phyloP scores from a whole-genome alignment of 2,329 filamentous ascomycete genomes.

The Penicillium brevicompactum region DNA sequence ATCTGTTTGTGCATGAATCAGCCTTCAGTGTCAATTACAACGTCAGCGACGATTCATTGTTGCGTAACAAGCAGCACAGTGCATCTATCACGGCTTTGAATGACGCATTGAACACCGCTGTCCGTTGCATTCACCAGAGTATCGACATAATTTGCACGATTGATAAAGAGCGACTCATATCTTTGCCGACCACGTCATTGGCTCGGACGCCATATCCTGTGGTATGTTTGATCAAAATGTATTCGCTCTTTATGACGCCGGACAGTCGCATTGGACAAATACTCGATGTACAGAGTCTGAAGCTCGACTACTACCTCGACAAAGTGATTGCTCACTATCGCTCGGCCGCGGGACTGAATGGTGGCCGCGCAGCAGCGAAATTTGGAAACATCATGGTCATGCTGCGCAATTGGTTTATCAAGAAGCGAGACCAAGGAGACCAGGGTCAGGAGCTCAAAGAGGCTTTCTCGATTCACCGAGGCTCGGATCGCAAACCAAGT shows the following conservation, averaged over 20 bases:
- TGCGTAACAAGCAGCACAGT: conserved; percentile 28
- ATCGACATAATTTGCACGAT: conserved; percentile 67
- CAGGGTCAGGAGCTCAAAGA: conserved; percentile 28
- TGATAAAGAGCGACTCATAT: conserved; percentile 61
- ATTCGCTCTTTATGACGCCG: conserved; percentile 66
- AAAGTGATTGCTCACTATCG: conserved; percentile 69
- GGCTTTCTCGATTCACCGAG: conserved; percentile 16
- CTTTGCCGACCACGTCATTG: conserved; percentile 69
- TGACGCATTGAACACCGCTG: conserved; percentile 66
- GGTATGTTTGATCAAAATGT: conserved; percentile 73
- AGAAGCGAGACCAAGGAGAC: conserved; percentile 44
- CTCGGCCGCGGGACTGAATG: conserved; percentile 63
- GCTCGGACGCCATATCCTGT: conserved; percentile 72
- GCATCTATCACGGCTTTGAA: conserved; percentile 62
- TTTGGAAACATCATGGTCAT: conserved; percentile 72
- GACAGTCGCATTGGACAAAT: conserved; percentile 69
- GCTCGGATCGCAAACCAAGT: background rate
- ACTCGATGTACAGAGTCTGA: conserved; percentile 68
- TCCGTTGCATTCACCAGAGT: conserved; percentile 66
- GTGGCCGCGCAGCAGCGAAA: conserved; percentile 67
- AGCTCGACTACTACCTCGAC: conserved; percentile 67
- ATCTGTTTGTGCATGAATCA: conserved; percentile 75
- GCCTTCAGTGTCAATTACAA: conserved; percentile 64
- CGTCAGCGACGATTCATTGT: conserved; percentile 43
- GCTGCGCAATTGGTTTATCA: conserved; percentile 68